A percentile compares a stretch with the other conserved stretches of the same genome.
These are phyloP conservation scores for Monosporozyma unispora DNA, from an alignment of 805 yeast species.

Conservation along the genomic window DNA sequence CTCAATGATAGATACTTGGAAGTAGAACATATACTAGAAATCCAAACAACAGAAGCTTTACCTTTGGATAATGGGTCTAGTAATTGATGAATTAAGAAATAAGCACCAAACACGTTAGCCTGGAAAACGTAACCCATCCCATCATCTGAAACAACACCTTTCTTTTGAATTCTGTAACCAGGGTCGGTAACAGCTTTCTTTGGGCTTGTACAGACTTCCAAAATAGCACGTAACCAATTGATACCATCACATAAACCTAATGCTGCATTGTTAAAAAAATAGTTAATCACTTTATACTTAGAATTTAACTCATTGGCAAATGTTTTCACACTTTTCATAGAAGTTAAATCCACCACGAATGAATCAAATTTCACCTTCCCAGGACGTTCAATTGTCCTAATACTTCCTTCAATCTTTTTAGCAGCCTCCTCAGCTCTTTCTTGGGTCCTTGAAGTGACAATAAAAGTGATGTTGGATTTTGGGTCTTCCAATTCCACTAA, in stretches of 20 bases:
- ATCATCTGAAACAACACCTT: constrained; percentile 68
- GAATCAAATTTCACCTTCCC: constrained; percentile 75
- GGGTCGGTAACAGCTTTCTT: constrained; percentile 79
- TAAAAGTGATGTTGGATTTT: constrained; percentile 54
- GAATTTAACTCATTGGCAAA: constrained; percentile 62
- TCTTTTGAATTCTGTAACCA: constrained; percentile 69
- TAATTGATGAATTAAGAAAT: constrained; percentile 64
- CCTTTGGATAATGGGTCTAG: constrained; percentile 39
- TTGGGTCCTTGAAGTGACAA: constrained; percentile 82
- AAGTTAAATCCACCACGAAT: constrained; percentile 71
- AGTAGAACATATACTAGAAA: constrained; percentile 72
- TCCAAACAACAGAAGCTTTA: constrained; percentile 71
- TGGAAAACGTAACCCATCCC: constrained; percentile 83
- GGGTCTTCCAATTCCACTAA: constrained; percentile 52
- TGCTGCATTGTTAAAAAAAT: constrained; percentile 78
- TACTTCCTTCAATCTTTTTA: constrained; percentile 41
- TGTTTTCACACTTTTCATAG: constrained; percentile 72
- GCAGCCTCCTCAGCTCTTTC: constrained; percentile 75
- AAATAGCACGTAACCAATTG: constrained; percentile 71
- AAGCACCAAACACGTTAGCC: constrained; percentile 92
- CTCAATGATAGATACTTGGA: constrained; percentile 62
- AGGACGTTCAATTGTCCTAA: constrained; percentile 32
- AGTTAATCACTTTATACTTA: constrained; percentile 61
- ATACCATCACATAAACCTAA: constrained; percentile 81
- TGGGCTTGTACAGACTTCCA: constrained; percentile 58